A percentile compares a stretch with the other conserved stretches of the same genome.
These are phyloP conservation scores for Fusarium pseudonygamai DNA, from an alignment of 2,329 filamentous ascomycete genomes.

Conservation along the genomic window DNA sequence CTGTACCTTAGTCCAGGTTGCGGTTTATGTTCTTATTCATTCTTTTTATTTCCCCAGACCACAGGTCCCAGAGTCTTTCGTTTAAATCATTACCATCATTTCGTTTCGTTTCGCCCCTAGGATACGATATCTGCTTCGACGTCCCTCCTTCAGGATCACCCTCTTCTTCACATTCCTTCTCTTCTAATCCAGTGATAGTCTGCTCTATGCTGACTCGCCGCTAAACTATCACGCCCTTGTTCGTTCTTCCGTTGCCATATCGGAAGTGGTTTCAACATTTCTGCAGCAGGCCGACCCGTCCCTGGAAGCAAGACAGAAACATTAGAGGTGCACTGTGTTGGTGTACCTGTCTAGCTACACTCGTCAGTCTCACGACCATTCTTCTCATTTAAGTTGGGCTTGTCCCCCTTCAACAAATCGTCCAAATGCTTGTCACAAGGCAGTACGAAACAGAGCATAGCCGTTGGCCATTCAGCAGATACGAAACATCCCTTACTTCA, in stretches of 20 bases:
- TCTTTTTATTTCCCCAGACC: constrained; percentile 6
- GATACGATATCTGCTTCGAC: background rate
- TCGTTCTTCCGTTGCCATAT: constrained; percentile 24
- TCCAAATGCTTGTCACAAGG: constrained; percentile 63
- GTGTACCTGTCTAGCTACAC: constrained; percentile 27
- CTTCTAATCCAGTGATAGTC: constrained; percentile 18
- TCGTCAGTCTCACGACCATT: constrained; percentile 14
- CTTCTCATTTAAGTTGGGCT: constrained; percentile 17
- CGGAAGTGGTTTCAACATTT: constrained; percentile 31
- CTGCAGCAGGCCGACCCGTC: constrained; percentile 32
- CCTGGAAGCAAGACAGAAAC: constrained; percentile 21
- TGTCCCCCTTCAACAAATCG: constrained; percentile 13
- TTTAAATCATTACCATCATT: background rate
- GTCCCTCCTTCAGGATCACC: background rate
- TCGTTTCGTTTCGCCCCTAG: background rate
- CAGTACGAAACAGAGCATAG: constrained; percentile 63
- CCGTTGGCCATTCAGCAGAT: constrained; percentile 65
- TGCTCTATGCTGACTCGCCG: constrained; percentile 8
- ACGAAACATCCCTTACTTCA: constrained; percentile 57
- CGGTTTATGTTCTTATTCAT: constrained; percentile 19
- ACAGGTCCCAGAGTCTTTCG: constrained; percentile 6
- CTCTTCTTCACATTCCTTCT: constrained; percentile 19
- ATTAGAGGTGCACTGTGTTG: constrained; percentile 32
- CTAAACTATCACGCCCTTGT: constrained; percentile 11
- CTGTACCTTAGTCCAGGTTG: background rate